Percentiles rank a stretch among this genome's conserved stretches.
Conservation (phyloP, 148 eudicot species). For the Rhododendron henanense region DNA sequence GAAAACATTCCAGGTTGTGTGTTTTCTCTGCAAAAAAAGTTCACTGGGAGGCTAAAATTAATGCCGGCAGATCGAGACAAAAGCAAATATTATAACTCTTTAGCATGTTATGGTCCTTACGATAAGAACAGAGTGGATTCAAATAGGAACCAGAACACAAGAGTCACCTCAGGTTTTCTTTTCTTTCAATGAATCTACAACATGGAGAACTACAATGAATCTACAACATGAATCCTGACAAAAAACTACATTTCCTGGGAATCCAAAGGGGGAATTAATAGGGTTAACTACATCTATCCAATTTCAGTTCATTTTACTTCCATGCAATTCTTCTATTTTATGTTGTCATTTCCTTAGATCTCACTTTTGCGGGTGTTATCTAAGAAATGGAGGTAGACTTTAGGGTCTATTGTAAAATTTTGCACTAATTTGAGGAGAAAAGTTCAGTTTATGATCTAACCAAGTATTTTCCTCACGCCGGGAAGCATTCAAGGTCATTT, state of each 20-base stretch:
- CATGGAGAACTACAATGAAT: background rate
- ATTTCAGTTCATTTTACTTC: background rate
- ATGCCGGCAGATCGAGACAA: background rate
- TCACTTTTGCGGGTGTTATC: background rate
- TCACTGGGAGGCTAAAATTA: background rate
- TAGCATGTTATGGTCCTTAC: background rate
- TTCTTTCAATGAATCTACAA: background rate
- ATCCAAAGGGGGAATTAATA: background rate
- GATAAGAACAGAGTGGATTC: background rate
- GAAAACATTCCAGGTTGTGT: background rate
- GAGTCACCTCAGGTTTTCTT: background rate
- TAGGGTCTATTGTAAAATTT: background rate
- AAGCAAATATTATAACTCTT: background rate
- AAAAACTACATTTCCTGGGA: background rate
- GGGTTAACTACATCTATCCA: background rate
- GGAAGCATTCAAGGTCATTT: background rate
- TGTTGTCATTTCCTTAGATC: background rate
- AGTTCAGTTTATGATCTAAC: background rate
- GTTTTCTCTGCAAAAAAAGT: background rate
- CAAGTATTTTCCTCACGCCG: background rate
- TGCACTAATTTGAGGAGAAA: background rate
- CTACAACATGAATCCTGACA: background rate
- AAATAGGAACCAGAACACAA: background rate
- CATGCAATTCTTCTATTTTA: background rate
- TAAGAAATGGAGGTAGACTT: background rate